Base-by-base conservation (phyloP, 495 filamentous ascomycete genomes). In the Rhypophila decipiens region DNA sequence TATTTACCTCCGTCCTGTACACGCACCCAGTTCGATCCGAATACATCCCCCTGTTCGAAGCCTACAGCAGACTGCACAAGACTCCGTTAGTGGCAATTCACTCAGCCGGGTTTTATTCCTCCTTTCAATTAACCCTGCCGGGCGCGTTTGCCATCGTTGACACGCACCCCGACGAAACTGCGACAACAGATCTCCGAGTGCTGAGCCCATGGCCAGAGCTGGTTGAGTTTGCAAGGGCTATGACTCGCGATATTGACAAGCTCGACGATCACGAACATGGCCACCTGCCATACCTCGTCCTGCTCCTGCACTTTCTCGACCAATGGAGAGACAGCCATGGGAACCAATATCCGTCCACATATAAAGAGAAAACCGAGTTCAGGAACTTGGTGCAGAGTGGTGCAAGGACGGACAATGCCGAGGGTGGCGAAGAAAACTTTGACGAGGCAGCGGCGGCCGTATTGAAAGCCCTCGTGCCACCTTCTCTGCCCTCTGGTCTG, bases 351-450 rank as follows among this genome's bases (percentile, higher is more conserved):
- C 93, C 94, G 18, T 62, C 65, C 9, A 83, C 72, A 33, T 96
- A 90, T 70, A 83, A 84, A 49, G 88, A 99, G 47, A 99, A 97
- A 66, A 83, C 72, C 4, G 86, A 81, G 40, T 95, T 97, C 63
- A 74, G 83, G 35, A 74, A 80, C 11, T 62, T 87, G 11, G 81
- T 96, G 0, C 68, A 75, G 44, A 68, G 69, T 5, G 78, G 79
- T 11, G 78, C 85, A 46, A 77, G 93, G 55, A 86, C 73, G 34
- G 69, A 83, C 55, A 91, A 80, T 53, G 63, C 89, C 24, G 90
- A 96, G 68, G 90, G 88, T 27, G 87, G 85, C 50, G 93, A 97
- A 63, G 93, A 98, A 72, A 99, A 99, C 63, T 99, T 86, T 62
- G 90, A 96, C 33, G 93, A 99, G 66, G 93, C 93, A 13, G 82